Percentiles rank a stretch among this genome's conserved stretches.
Evolutionary conservation across 768 basidiomycete species (phyloP).

Genomic region (Mycena olivaceomarginata): DNA sequence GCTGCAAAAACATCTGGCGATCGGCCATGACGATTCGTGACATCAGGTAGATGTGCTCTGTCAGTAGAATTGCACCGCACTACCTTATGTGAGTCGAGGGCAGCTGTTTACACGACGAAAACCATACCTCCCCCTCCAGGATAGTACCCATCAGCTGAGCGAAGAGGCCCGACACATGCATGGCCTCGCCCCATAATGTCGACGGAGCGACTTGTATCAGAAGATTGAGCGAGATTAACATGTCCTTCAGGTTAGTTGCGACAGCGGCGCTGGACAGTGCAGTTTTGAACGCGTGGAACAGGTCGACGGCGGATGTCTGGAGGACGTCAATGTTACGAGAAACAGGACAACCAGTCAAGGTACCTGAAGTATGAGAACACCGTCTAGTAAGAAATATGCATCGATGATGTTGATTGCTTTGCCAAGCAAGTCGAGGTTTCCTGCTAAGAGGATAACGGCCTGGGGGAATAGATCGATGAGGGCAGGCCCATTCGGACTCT

Average conservation of each 20-base stretch:
- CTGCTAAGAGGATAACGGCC: constrained; percentile 74
- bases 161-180: constrained; percentile 88
- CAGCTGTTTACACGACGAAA: background rate
- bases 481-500: constrained; percentile 67
- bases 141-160: constrained; percentile 74
- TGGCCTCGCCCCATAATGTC: constrained; percentile 79
- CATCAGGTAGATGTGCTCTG: constrained; percentile 84
- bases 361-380: constrained; percentile 78
- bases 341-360: constrained; percentile 34
- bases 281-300: constrained; percentile 75
- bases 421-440: constrained; percentile 86
- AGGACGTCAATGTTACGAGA: background rate
- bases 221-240: constrained; percentile 76
- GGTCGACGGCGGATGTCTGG: constrained; percentile 72
- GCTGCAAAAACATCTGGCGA: constrained; percentile 79
- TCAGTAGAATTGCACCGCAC: constrained; percentile 68
- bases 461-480: constrained; percentile 82
- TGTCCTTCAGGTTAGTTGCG: constrained; percentile 74
- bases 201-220: constrained; percentile 80
- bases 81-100: constrained; percentile 44
- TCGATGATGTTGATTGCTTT: constrained; percentile 81
- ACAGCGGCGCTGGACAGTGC: constrained; percentile 71
- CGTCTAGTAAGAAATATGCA: constrained; percentile 88
- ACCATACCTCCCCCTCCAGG: constrained; percentile 79
- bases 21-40: constrained; percentile 84